Base-by-base conservation (phyloP, 2,329 filamentous ascomycete genomes). In the Verticillium nubilum region DNA sequence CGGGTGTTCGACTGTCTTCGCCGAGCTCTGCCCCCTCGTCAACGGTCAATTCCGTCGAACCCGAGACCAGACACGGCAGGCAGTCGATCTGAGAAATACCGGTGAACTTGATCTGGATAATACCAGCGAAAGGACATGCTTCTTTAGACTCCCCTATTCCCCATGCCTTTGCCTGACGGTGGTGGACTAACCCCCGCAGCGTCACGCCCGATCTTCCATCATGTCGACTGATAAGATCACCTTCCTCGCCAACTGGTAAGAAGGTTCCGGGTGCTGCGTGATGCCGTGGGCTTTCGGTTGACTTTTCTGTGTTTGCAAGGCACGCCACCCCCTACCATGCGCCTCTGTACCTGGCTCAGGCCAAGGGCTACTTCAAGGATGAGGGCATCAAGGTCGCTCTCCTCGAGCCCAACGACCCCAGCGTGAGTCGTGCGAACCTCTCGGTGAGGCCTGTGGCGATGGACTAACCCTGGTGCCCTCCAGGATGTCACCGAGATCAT, bases 101-200 rank as follows among this genome's bases (percentile, higher is more conserved):
- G 86, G 79, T 78, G 82, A 90, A 91, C 88, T 91, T 91, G 88
- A 90, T 89, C 87, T 89, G 86, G 86, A 87, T 88, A 90, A 90
- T 90, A 82, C 87, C 87, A 90, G 88, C 88, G 89, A 87, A 91
- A 91, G 88, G 86, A 91, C 85, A 87, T 91, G 88, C 88, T 88
- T 88, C 84, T 85, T 85, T 81, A 77, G 68, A 64, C 73, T 72
- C 73, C 70, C 69, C 69, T 61, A 31, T 47, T 60, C 67, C 69
- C 67, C 62, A 63, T 65, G 61, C 62, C 60, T 27, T 60, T 58
- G 58, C 53, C 58, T 59, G 66, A 60, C 65, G 67, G 67, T 70
- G 71, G n/a, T 47, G 69, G 71, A 78, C 80, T 85, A 73, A 85
- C 78, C 69, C 66, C 63, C 64, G 68, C 70, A 85, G 78, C 72